Base-by-base conservation (phyloP, 345 rosid species). In the Salix exigua region DNA sequence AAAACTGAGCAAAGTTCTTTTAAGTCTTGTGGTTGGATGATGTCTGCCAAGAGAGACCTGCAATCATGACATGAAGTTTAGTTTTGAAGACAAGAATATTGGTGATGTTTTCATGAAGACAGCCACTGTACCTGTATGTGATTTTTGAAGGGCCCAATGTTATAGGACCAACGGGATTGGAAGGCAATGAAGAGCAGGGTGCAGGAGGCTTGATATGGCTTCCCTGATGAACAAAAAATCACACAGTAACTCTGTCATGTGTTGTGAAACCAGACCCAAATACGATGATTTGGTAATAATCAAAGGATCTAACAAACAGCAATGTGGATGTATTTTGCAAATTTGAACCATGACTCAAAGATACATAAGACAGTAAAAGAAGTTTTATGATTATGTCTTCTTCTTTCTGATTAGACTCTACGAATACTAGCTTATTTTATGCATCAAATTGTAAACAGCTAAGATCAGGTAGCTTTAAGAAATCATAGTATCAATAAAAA, bases 1-100 rank as follows among this genome's bases (percentile, higher is more conserved):
- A 96, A 85, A 77, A 94, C 97, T 66, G 99, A 92, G 87, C 99
- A 96, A 83, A 96, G 96, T 73, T 92, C 99, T 88, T 85, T 92
- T 79, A 96, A 80, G 80, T 94, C 99, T 75, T 88, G 91, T 2
- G 98, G 91, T 86, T 92, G 92, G 78, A 96, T 92, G 77, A 92
- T 89, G 81, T 91, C 99, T 42, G 99, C 98, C 79, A 96, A 84
- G 76, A 94, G 93, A 64, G 99, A 94, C 91, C 99, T 96, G 84
- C 77, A 81, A 83, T 55, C 70, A 86, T 71, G 75, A 72, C 73
- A 70, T 19, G 74, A 17, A 83, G 55, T 74, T 88, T 72, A 91
- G 93, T 72, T 75, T 62, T 14, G 23, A 25, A 30, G 79, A 67
- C 50, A 73, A 44, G 77, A 80, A 10, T 2, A 31, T 55, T 48